Conservation (phyloP, 257 asterid genomes). For the Solanum phureja region DNA sequence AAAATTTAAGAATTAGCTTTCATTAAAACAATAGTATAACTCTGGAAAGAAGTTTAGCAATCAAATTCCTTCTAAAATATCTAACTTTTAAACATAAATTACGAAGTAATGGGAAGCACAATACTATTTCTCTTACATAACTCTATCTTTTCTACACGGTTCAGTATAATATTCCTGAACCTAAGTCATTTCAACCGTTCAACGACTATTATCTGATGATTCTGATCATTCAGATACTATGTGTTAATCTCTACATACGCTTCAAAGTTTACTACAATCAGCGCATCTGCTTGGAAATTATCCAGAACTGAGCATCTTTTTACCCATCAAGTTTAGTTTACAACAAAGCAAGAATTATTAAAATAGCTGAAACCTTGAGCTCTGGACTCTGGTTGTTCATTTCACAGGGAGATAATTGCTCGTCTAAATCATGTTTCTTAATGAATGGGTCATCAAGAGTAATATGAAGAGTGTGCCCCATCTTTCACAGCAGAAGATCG, state of each 20-base stretch:
- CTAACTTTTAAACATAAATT: neutral
- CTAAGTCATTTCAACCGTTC: neutral
- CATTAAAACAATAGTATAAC: neutral
- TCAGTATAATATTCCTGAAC: neutral
- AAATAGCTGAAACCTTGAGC: neutral
- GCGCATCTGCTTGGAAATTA: neutral
- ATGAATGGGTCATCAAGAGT: neutral
- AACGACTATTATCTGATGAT: neutral
- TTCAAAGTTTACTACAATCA: neutral
- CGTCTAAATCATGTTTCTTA: neutral
- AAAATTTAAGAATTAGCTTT: no score
- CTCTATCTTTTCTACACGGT: neutral
- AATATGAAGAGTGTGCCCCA: neutral
- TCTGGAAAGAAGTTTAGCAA: neutral
- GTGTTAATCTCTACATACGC: neutral
- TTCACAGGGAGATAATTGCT: conserved; percentile 2
- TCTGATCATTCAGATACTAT: neutral
- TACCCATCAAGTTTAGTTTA: neutral
- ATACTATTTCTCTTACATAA: neutral
- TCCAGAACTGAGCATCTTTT: neutral
- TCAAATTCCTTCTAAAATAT: neutral
- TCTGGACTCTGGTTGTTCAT: neutral
- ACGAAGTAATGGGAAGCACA: neutral
- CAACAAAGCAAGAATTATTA: neutral
- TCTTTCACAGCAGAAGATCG: neutral